Evolutionary conservation across 306 rosid genomes (phyloP).

Genomic region (Hippophae rhamnoides): DNA sequence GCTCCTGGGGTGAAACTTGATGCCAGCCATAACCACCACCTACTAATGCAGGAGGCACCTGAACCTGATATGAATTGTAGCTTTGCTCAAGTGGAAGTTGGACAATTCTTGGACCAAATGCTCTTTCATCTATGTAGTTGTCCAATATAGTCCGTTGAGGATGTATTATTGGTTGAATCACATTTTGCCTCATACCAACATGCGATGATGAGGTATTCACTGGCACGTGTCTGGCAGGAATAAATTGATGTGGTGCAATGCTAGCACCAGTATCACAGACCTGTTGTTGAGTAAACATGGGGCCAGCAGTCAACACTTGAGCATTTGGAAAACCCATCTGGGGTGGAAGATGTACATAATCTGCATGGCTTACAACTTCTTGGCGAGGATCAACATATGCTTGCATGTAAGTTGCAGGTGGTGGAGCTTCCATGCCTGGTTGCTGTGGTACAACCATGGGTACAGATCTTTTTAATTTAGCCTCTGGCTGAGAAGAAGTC

Average conservation of each 20-base stretch:
- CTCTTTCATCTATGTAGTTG: conserved; percentile 42
- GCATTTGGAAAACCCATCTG: conserved; percentile 49
- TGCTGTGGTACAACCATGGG: conserved; percentile 38
- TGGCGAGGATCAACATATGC: conserved; percentile 46
- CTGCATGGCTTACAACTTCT: conserved; percentile 37
- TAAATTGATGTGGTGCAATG: conserved; percentile 34
- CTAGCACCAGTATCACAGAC: conserved; percentile 34
- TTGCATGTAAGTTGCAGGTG: conserved; percentile 41
- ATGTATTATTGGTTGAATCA: conserved; percentile 40
- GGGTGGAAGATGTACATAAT: conserved; percentile 48
- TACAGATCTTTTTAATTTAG: conserved; percentile 37
- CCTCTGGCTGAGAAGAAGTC: conserved; percentile 35
- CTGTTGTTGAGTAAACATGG: conserved; percentile 45
- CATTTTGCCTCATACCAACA: conserved; percentile 38
- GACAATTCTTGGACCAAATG: conserved; percentile 43
- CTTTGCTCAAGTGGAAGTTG: conserved; percentile 61
- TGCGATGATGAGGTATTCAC: conserved; percentile 44
- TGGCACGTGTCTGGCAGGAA: conserved; percentile 45
- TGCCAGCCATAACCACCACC: conserved; percentile 61
- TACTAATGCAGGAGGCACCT: conserved; percentile 32
- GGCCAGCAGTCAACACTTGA: conserved; percentile 33
- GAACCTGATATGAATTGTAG: conserved; percentile 51
- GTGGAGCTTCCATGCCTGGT: conserved; percentile 38
- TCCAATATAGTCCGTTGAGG: conserved; percentile 45
- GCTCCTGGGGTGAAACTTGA: conserved; percentile 51